Conservation (phyloP, 768 basidiomycete species). For the Lactarius trivialis region DNA sequence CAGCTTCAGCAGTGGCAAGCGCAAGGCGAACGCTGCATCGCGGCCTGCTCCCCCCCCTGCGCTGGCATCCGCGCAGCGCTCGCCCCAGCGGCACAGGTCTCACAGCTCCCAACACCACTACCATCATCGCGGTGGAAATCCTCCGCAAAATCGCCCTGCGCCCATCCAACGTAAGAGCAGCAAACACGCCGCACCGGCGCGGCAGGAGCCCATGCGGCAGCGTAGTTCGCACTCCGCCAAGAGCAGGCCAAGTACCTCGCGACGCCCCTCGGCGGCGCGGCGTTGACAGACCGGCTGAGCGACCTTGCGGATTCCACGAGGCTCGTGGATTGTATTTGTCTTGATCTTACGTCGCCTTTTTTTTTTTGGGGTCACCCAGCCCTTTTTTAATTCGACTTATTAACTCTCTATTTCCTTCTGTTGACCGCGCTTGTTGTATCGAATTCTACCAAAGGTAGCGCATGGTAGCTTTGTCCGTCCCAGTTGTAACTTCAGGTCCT, state of each 20-base stretch:
- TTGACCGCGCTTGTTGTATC: neutral
- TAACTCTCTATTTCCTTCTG: neutral
- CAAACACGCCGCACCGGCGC: neutral
- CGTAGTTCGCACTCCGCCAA: slow-evolving; percentile 10
- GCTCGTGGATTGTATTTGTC: neutral
- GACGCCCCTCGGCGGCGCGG: slow-evolving; percentile 11
- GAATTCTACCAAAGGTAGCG: neutral
- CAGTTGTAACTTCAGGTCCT: neutral
- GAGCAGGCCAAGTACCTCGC: slow-evolving; percentile 8
- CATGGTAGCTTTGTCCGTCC: neutral
- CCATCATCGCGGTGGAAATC: neutral
- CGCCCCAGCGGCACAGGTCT: neutral
- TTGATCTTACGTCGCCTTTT: slow-evolving; percentile 5
- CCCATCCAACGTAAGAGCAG: slow-evolving; percentile 8
- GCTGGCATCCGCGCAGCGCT: neutral
- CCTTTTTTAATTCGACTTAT: slow-evolving; percentile 4
- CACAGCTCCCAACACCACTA: neutral
- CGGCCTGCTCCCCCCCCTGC: neutral
- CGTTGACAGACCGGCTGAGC: slow-evolving; percentile 2
- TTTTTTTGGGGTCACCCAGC: neutral
- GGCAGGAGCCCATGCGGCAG: slow-evolving; percentile 6
- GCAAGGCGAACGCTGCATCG: neutral
- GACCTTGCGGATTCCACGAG: slow-evolving; percentile 5
- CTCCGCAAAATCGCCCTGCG: neutral
- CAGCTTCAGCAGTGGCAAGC: neutral